A percentile compares a stretch with the other conserved stretches of the same genome.
These are phyloP conservation scores for Exophiala xenobiotica DNA, from an alignment of 2,329 filamentous ascomycete species.

Conservation along the genomic window DNA sequence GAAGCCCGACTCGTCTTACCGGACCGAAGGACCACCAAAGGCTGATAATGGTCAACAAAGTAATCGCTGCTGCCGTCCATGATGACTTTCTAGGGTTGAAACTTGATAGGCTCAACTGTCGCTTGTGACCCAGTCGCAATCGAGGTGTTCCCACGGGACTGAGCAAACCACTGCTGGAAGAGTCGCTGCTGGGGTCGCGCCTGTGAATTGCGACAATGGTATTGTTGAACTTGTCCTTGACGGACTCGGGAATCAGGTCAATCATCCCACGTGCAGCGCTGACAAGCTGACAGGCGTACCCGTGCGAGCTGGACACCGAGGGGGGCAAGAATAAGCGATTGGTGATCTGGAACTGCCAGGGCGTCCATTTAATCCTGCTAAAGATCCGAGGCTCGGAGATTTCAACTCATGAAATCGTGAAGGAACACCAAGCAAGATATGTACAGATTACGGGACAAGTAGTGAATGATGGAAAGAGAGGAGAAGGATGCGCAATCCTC, in stretches of 20 bases:
- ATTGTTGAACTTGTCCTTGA: constrained; percentile 14
- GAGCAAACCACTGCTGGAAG: constrained; percentile 14
- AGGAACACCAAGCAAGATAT: too few relatives aligned
- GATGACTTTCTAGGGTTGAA: constrained; percentile 17
- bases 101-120: constrained; percentile 19
- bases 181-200: constrained; percentile 15
- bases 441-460: too few relatives aligned
- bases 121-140: constrained; percentile 15
- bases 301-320: neutral
- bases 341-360: neutral
- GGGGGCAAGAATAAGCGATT: neutral
- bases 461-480: too few relatives aligned
- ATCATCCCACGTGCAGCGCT: constrained; percentile 15
- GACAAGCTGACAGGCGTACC: neutral
- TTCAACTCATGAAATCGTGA: neutral
- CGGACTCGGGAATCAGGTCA: constrained; percentile 14
- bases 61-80: constrained; percentile 17
- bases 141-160: constrained; percentile 12
- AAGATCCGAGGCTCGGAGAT: neutral
- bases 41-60: constrained; percentile 14
- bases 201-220: constrained; percentile 3
- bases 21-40: constrained; percentile 13
- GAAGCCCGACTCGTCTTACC: neutral
- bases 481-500: too few relatives aligned
- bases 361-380: neutral